Evolutionary conservation across 2,329 filamentous ascomycete genomes (phyloP).

Genomic region (Colletotrichum liaoningense): DNA sequence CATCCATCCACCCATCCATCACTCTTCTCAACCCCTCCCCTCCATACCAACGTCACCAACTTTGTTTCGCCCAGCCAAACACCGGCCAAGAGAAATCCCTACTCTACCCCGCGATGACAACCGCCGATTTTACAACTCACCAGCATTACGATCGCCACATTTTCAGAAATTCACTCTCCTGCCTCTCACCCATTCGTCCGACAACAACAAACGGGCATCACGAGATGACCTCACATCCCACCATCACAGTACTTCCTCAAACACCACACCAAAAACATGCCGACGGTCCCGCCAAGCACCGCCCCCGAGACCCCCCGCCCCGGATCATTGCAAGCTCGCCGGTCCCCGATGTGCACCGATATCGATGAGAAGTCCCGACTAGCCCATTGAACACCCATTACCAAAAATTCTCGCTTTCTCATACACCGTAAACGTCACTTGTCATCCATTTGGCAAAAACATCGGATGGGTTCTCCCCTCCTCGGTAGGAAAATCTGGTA

Average conservation of each 20-base stretch:
- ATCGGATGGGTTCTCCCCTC: too few species aligned
- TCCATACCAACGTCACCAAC: conserved; percentile 6
- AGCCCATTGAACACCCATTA: background rate
- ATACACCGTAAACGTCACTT: background rate
- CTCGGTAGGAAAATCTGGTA: too few species aligned
- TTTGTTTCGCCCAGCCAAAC: conserved; percentile 22
- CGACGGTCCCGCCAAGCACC: background rate
- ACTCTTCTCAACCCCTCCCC: background rate
- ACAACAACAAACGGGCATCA: background rate
- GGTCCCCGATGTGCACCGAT: background rate
- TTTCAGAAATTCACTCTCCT: background rate
- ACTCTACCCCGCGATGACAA: background rate
- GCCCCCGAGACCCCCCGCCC: background rate
- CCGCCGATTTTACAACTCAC: background rate
- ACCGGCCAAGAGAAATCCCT: background rate
- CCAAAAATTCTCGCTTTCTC: background rate
- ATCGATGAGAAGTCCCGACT: background rate
- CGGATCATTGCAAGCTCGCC: background rate
- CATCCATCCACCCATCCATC: background rate
- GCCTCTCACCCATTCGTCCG: background rate
- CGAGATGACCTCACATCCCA: background rate
- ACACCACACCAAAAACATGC: background rate
- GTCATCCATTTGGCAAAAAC: background rate
- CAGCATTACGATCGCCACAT: background rate
- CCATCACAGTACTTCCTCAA: background rate